phyloP scores from a whole-genome alignment of 2,329 filamentous ascomycete species.

The Dendryphion nanum region DNA sequence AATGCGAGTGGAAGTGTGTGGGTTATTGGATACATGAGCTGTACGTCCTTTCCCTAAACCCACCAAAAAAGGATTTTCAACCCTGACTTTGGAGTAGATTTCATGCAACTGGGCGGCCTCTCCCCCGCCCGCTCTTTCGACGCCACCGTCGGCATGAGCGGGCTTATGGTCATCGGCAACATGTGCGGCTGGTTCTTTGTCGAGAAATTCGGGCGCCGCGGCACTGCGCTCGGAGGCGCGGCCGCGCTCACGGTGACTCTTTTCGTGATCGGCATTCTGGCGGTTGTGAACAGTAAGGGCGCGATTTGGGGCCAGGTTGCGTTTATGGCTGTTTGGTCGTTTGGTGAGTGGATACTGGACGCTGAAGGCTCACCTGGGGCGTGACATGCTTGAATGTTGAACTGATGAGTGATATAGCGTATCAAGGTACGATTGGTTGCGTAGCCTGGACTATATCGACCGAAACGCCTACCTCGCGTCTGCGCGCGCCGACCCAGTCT shows the following conservation, averaged over 20 bases:
- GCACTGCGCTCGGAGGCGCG: constrained; percentile 69
- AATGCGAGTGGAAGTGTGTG: constrained; percentile 27
- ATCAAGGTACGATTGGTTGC: constrained; percentile 81
- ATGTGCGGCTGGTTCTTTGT: constrained; percentile 77
- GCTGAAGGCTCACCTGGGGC: no score
- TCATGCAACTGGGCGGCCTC: constrained; percentile 44
- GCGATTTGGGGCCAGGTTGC: constrained; percentile 49
- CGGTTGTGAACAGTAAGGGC: constrained; percentile 29
- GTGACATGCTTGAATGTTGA: not conserved
- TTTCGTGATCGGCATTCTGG: constrained; percentile 52
- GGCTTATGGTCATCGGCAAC: constrained; percentile 57
- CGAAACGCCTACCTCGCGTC: constrained; percentile 73
- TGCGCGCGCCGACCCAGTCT: constrained; percentile 69
- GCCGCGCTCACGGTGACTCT: constrained; percentile 64
- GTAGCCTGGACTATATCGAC: constrained; percentile 83
- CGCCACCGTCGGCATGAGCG: constrained; percentile 52
- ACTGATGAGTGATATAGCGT: constrained; percentile 53
- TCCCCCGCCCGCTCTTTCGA: constrained; percentile 35
- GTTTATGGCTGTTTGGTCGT: constrained; percentile 44
- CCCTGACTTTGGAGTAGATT: constrained; percentile 31
- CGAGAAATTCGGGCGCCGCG: constrained; percentile 69
- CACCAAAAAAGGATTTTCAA: not conserved
- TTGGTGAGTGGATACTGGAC: constrained; percentile 9
- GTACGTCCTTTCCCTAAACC: not conserved
- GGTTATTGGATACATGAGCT: constrained; percentile 28